These are phyloP conservation scores for Chaetomium strumarium DNA, from an alignment of 2,329 filamentous ascomycete genomes.

Conservation along the genomic window DNA sequence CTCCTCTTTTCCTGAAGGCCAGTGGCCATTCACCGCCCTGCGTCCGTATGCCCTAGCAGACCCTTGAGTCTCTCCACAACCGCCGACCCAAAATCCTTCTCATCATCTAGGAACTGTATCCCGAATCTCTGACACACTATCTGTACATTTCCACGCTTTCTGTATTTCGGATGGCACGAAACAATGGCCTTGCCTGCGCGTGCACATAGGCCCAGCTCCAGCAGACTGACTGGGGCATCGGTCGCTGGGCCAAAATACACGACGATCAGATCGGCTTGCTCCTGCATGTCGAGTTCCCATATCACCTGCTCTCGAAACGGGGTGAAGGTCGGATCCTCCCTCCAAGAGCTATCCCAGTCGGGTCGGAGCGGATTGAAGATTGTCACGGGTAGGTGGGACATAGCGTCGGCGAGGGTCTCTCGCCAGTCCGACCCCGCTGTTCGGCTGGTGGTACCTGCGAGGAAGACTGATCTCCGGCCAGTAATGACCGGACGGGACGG, in stretches of 20 bases:
- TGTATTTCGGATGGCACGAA: conserved; percentile 46
- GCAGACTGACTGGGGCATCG: conserved; percentile 50
- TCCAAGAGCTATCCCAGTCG: conserved; percentile 52
- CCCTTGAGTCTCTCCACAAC: conserved; percentile 5
- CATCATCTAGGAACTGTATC: conserved; percentile 36
- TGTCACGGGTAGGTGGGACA: conserved; percentile 43
- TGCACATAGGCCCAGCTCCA: conserved; percentile 55
- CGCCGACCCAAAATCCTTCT: conserved; percentile 1
- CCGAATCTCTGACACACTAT: conserved; percentile 47
- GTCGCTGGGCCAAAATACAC: conserved; percentile 51
- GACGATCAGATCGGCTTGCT: conserved; percentile 46
- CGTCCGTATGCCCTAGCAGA: not conserved
- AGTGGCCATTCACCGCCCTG: not conserved
- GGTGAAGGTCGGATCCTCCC: conserved; percentile 40
- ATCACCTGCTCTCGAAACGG: conserved; percentile 49
- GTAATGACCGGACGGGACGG: conserved; percentile 5
- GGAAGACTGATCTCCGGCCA: conserved; percentile 41
- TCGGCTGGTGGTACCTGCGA: conserved; percentile 51
- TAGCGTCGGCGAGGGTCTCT: conserved; percentile 33
- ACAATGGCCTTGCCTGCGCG: conserved; percentile 43
- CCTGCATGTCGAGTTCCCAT: conserved; percentile 57
- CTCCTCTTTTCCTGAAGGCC: not conserved
- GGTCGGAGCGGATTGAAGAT: conserved; percentile 51
- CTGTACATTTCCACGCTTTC: conserved; percentile 56
- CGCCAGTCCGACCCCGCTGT: conserved; percentile 46